Evolutionary conservation across 2,329 filamentous ascomycete species (phyloP).

Genomic region (Trichoderma afroharzianum): DNA sequence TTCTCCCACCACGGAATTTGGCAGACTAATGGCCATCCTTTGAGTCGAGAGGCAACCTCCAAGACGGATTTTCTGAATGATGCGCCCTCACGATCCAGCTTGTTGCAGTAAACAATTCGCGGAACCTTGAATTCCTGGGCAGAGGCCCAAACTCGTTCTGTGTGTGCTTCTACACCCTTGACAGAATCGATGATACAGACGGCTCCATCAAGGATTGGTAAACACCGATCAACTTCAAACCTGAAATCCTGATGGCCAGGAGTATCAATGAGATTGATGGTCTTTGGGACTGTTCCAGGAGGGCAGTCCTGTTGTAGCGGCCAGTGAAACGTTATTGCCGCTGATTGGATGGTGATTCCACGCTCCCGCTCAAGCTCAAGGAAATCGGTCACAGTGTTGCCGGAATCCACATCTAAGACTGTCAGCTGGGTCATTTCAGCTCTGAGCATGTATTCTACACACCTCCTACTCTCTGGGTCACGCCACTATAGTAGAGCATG

Average conservation of each 20-base stretch:
- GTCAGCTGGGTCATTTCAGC: background rate
- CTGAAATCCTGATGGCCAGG: slow-evolving; percentile 97
- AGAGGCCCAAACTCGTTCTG: slow-evolving; percentile 92
- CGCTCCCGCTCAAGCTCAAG: slow-evolving; percentile 86
- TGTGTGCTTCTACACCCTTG: slow-evolving; percentile 93
- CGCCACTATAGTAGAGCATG: slow-evolving; percentile 95
- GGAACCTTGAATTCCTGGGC: slow-evolving; percentile 84
- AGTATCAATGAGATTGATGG: slow-evolving; percentile 90
- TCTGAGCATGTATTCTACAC: slow-evolving; percentile 23
- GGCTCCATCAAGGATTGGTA: slow-evolving; percentile 82
- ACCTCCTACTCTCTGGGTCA: slow-evolving; percentile 79
- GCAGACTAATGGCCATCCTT: slow-evolving; percentile 84
- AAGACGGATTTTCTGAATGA: slow-evolving; percentile 80
- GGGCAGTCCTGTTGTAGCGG: slow-evolving; percentile 54
- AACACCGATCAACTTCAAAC: slow-evolving; percentile 88
- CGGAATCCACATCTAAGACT: slow-evolving; percentile 77
- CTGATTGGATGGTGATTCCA: slow-evolving; percentile 96
- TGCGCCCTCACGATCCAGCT: slow-evolving; percentile 73
- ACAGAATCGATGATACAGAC: slow-evolving; percentile 93
- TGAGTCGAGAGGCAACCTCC: slow-evolving; percentile 75
- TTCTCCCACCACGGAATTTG: slow-evolving; percentile 94
- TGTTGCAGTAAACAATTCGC: slow-evolving; percentile 73
- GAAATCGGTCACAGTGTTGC: slow-evolving; percentile 96
- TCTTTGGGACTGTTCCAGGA: slow-evolving; percentile 51
- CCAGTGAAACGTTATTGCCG: slow-evolving; percentile 94